Evolutionary conservation across 805 yeast genomes (phyloP).

Genomic region (Nakazawaea ernobii): DNA sequence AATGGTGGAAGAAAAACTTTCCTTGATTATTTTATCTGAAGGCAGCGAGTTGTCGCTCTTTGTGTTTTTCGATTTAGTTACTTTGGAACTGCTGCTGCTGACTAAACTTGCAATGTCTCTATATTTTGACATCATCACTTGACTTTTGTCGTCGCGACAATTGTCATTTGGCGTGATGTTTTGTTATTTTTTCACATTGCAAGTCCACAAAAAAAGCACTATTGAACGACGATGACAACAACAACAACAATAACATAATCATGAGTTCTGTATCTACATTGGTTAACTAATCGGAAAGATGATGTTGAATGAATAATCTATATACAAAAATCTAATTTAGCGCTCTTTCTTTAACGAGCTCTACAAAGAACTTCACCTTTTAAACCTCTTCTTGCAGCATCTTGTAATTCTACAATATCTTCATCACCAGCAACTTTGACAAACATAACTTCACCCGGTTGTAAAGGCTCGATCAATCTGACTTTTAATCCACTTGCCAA

Average conservation of each 20-base stretch:
- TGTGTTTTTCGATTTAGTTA: neutral
- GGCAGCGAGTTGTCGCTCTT: no score
- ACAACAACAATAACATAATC: no score
- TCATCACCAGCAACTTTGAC: conserved; percentile 42
- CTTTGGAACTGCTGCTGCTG: neutral
- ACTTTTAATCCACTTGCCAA: conserved; percentile 73
- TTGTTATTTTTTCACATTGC: no score
- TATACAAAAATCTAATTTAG: conserved; percentile 4
- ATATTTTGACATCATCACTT: neutral
- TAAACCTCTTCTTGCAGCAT: conserved; percentile 70
- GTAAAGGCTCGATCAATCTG: conserved; percentile 71
- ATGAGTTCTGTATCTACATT: no score
- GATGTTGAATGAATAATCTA: neutral
- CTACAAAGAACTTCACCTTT: conserved; percentile 83
- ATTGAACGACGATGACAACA: no score
- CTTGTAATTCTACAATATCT: conserved; percentile 69
- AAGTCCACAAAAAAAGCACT: no score
- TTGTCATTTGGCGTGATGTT: neutral
- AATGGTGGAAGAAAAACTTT: neutral
- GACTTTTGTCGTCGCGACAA: neutral
- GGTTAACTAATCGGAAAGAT: no score
- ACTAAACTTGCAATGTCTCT: neutral
- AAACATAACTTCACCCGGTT: conserved; percentile 85
- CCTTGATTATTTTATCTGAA: no score
- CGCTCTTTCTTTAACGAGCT: conserved; percentile 33